Base-by-base conservation (phyloP, 208 protist genomes). In the Crithidia acanthocephali region DNA sequence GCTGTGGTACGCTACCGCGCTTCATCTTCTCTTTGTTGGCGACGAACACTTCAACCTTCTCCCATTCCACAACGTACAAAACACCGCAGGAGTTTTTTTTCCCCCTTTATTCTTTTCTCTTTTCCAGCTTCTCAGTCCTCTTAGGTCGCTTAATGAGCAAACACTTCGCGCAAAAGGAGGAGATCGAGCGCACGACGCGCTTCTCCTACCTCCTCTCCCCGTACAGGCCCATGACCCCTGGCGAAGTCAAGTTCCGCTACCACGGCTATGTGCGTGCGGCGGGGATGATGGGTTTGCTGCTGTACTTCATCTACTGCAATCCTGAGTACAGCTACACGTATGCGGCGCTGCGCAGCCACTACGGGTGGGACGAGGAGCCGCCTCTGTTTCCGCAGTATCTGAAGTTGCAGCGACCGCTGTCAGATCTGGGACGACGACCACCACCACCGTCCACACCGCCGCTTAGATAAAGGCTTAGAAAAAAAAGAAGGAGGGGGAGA, bases 251-350 rank as follows among this genome's bases (percentile, higher is more conserved):
- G 9, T 95, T 93, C 56, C 47, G 89, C 20, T 65, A 72, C 4
- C 90, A 93, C 67, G 84, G 80, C 58, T 79, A 82, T 27, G 76
- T 72, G 32, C 87, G 90, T 28, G 80, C 61, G 0, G 71, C 57
- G 0, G 33, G 70, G 2, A 8, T 88, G 51, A 62, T 95, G 13
- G 32, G 44, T 0, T 59, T 87, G 35, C 9, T 80, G 40, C 27
- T 84, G 15, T 94, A 94, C 66, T 94, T 96, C 74, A 74, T 93
- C n/a, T 96, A 96, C 64, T 93, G 87, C 82, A 96, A 96, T 51
- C 91, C 91, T 0, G 86, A 96, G 75, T 87, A 85, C 65, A 94
- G 87, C 51, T 84, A 85, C 66, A 82, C 72, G 8, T 93, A 87
- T 76, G 80, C 80, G 1, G 74, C 65, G 25, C 64, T 96, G 22